Evolutionary conservation across 805 yeast species (phyloP).

Genomic region (Tetrapisispora fleetii): DNA sequence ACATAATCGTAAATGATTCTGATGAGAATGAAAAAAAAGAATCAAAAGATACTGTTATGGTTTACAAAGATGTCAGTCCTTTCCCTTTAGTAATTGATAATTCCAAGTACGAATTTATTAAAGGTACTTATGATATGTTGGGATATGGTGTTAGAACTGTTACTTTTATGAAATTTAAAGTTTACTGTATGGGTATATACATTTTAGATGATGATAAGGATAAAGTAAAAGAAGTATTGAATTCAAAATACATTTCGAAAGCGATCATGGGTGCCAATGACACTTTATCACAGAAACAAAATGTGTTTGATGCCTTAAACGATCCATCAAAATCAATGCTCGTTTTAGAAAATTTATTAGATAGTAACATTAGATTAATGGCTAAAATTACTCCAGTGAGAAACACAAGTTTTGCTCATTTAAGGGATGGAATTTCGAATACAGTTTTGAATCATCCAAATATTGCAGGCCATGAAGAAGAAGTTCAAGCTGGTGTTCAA

Average conservation of each 20-base stretch:
- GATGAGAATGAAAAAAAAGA: background rate
- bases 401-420: constrained; percentile 83
- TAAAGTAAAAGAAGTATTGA: constrained; percentile 33
- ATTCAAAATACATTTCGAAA: constrained; percentile 33
- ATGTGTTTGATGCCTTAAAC: constrained; percentile 35
- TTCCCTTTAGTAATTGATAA: background rate
- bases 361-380: constrained; percentile 49
- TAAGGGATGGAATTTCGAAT: constrained; percentile 81
- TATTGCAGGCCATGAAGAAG: constrained; percentile 41
- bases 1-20: background rate
- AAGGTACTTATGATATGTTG: constrained; percentile 39
- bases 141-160: constrained; percentile 82
- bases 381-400: constrained; percentile 79
- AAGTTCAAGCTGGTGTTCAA: constrained; percentile 51
- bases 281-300: constrained; percentile 31
- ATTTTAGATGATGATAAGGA: constrained; percentile 45
- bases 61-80: background rate
- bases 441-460: constrained; percentile 60
- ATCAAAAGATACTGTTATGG: background rate
- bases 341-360: constrained; percentile 47
- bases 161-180: constrained; percentile 71
- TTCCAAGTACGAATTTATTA: background rate
- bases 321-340: constrained; percentile 45
- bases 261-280: constrained; percentile 30
- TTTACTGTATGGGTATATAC: constrained; percentile 81